Conservation (phyloP, 176 grass and related monocot species). For the Aegilops bicornis region DNA sequence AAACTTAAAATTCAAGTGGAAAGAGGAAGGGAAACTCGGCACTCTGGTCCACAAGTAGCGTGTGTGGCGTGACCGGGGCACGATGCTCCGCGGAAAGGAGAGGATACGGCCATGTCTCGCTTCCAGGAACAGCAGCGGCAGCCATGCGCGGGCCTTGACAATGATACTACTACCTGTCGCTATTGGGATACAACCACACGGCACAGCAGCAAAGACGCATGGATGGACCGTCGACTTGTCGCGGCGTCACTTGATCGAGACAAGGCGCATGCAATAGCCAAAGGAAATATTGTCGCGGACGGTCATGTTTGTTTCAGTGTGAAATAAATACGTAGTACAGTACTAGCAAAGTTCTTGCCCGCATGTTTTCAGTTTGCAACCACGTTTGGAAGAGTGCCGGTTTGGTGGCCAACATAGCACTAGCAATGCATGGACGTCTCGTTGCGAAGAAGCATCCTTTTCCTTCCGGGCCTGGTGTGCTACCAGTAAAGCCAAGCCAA, state of each 20-base stretch:
- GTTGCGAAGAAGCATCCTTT: neutral
- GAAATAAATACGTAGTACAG: neutral
- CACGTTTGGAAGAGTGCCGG: neutral
- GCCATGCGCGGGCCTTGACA: neutral
- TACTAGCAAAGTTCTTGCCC: too few relatives aligned
- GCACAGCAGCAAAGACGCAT: neutral
- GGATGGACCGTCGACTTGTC: neutral
- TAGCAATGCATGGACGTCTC: neutral
- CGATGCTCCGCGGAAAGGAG: neutral
- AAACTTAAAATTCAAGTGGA: neutral
- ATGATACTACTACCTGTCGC: neutral
- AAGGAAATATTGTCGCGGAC: neutral
- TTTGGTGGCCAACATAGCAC: neutral
- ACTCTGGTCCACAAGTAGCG: neutral
- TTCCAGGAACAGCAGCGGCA: neutral
- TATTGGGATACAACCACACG: neutral
- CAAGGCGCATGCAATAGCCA: neutral
- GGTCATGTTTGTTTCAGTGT: neutral
- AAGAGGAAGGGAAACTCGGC: neutral
- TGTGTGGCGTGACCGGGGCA: neutral
- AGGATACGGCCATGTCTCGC: constrained; percentile 9
- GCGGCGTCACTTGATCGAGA: neutral
- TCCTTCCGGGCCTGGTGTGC: neutral
- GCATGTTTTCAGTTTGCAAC: neutral
- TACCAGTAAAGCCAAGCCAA: constrained; percentile 4